Evolutionary conservation across 495 filamentous ascomycete genomes (phyloP).

Genomic region (Tuber melanosporum): DNA sequence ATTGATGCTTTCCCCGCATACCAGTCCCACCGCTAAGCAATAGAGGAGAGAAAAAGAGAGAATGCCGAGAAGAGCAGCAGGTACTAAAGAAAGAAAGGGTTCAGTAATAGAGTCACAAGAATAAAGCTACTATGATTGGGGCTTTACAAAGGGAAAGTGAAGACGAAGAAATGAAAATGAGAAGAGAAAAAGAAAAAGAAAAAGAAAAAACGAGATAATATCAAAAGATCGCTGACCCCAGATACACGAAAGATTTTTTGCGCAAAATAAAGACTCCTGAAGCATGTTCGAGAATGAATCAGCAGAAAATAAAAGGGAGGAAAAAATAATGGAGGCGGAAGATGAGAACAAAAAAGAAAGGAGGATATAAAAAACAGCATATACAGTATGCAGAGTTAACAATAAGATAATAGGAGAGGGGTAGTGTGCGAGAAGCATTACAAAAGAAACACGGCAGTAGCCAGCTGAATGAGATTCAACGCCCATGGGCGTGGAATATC

Average conservation of each 20-base stretch:
- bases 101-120: conserved; percentile 13
- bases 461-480: conserved; percentile 26
- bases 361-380: conserved; percentile 31
- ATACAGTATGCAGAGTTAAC: conserved; percentile 1
- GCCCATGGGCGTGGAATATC: conserved; percentile 21
- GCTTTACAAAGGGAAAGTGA: conserved; percentile 19
- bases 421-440: neutral
- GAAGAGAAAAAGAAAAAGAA: conserved; percentile 17
- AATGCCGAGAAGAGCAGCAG: conserved; percentile 7
- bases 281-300: conserved; percentile 6
- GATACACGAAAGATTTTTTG: conserved; percentile 1
- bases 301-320: conserved; percentile 19
- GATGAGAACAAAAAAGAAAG: conserved; percentile 23
- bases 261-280: conserved; percentile 9
- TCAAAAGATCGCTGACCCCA: conserved; percentile 8
- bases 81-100: conserved; percentile 14
- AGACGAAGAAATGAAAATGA: conserved; percentile 13
- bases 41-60: neutral
- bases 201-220: conserved; percentile 15
- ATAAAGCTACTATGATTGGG: conserved; percentile 21
- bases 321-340: conserved; percentile 19
- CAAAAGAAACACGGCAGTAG: conserved; percentile 32
- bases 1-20: conserved; percentile 14
- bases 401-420: neutral
- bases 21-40: neutral